A percentile compares a stretch with the other conserved stretches of the same genome.
Evolutionary conservation across 495 filamentous ascomycete genomes (phyloP).

Genomic region (Penicillium desertorum): DNA sequence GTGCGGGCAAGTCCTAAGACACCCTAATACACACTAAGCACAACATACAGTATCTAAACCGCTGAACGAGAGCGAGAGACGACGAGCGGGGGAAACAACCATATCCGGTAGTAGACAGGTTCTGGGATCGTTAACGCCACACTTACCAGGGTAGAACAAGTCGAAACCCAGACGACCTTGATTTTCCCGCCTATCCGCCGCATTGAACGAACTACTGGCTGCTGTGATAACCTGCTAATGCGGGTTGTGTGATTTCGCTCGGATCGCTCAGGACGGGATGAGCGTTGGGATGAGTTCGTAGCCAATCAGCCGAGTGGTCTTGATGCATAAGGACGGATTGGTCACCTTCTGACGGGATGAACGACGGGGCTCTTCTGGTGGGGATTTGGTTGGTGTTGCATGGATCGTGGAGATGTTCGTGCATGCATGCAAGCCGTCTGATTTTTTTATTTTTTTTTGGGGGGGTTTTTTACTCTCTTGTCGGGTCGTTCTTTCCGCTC

Average conservation of each 20-base stretch:
- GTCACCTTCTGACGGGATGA: constrained; percentile 29
- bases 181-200: not conserved
- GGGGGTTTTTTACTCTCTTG: not conserved
- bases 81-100: no score
- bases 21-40: no score
- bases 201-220: not conserved
- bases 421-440: constrained; percentile 11
- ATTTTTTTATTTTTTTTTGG: not conserved
- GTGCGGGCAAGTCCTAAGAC: not conserved
- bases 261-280: constrained; percentile 4
- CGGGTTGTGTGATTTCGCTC: not conserved
- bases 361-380: constrained; percentile 26
- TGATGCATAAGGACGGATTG: constrained; percentile 19
- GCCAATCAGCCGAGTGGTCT: constrained; percentile 18
- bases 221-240: not conserved
- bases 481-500: constrained; percentile 1
- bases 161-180: no score
- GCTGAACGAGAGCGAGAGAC: not conserved
- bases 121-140: no score
- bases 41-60: no score
- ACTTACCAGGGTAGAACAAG: no score
- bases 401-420: constrained; percentile 23
- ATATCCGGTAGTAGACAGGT: no score
- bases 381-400: constrained; percentile 4
- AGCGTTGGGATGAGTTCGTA: not conserved